phyloP scores from a whole-genome alignment of 2,329 filamentous ascomycete species.

The Neocucurbitaria cava region DNA sequence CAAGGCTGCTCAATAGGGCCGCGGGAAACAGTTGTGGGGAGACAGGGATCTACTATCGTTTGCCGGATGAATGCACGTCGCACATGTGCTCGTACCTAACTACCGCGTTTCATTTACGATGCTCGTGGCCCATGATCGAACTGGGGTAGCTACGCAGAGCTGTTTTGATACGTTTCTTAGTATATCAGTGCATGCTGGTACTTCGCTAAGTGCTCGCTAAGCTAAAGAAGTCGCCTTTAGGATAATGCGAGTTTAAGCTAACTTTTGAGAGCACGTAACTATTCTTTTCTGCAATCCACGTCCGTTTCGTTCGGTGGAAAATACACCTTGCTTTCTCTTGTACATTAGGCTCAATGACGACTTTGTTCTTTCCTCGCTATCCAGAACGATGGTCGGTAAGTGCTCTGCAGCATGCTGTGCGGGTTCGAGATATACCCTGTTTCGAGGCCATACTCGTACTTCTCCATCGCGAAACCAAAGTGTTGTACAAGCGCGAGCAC shows the following conservation, averaged over 20 bases:
- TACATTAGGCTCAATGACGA: too few relatives aligned
- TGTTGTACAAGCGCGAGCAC: conserved; percentile 76
- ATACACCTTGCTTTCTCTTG: not conserved
- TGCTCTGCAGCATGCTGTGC: conserved; percentile 83
- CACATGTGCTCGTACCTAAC: not conserved
- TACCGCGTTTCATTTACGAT: not conserved
- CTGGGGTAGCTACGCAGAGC: too few relatives aligned
- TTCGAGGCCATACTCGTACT: conserved; percentile 62
- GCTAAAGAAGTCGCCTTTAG: not conserved
- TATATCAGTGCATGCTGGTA: not conserved
- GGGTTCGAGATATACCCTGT: conserved; percentile 88
- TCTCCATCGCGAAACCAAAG: conserved; percentile 78
- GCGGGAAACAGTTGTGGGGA: not conserved
- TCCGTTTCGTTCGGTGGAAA: not conserved
- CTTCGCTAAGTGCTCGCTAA: not conserved
- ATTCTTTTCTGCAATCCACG: not conserved
- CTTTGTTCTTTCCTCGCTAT: conserved; percentile 72
- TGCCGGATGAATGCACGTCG: not conserved
- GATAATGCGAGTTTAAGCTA: not conserved
- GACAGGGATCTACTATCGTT: not conserved
- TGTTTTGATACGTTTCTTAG: not conserved
- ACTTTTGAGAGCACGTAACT: not conserved
- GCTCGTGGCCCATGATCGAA: not conserved
- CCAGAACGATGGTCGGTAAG: conserved; percentile 84
- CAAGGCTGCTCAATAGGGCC: too few relatives aligned